Conservation (phyloP, 2,329 filamentous ascomycete species). For the Epichloe sp. region DNA sequence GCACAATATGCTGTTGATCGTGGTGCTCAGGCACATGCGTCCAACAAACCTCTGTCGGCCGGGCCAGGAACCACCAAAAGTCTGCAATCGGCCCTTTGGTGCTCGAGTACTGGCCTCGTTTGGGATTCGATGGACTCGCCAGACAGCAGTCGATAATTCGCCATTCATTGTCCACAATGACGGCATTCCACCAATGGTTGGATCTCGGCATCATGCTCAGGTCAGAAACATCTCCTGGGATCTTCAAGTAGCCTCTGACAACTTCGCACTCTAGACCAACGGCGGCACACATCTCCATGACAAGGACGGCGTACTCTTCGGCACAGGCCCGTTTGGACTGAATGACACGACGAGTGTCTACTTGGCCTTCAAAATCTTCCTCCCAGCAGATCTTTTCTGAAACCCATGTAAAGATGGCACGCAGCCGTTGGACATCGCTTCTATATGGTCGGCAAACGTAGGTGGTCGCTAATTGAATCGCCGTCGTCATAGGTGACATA, state of each 20-base stretch:
- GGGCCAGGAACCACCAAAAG: slow-evolving; percentile 83
- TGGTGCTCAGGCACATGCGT: slow-evolving; percentile 85
- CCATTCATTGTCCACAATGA: slow-evolving; percentile 90
- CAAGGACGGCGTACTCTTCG: slow-evolving; percentile 78
- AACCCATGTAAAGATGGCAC: slow-evolving; percentile 96
- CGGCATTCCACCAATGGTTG: slow-evolving; percentile 97
- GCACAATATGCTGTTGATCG: slow-evolving; percentile 84
- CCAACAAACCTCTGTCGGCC: slow-evolving; percentile 84
- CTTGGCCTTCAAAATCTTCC: slow-evolving; percentile 75
- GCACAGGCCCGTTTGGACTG: slow-evolving; percentile 73
- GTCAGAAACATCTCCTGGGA: slow-evolving; percentile 72
- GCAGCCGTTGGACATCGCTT: slow-evolving; percentile 81
- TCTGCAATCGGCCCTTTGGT: slow-evolving; percentile 60
- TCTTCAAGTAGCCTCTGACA: slow-evolving; percentile 80
- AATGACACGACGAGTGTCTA: slow-evolving; percentile 74
- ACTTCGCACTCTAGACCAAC: slow-evolving; percentile 81
- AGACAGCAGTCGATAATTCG: slow-evolving; percentile 90
- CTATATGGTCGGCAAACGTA: slow-evolving; percentile 91
- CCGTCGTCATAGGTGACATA: slow-evolving; percentile 69
- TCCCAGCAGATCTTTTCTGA: slow-evolving; percentile 94
- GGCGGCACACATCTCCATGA: slow-evolving; percentile 85
- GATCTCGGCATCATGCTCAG: slow-evolving; percentile 69
- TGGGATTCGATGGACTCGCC: slow-evolving; percentile 81
- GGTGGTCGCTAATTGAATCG: slow-evolving; percentile 70
- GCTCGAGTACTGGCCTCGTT: slow-evolving; percentile 63